These are phyloP conservation scores for Pythium sukuiense DNA, from an alignment of 352 stramenopile genomes.

Conservation along the genomic window DNA sequence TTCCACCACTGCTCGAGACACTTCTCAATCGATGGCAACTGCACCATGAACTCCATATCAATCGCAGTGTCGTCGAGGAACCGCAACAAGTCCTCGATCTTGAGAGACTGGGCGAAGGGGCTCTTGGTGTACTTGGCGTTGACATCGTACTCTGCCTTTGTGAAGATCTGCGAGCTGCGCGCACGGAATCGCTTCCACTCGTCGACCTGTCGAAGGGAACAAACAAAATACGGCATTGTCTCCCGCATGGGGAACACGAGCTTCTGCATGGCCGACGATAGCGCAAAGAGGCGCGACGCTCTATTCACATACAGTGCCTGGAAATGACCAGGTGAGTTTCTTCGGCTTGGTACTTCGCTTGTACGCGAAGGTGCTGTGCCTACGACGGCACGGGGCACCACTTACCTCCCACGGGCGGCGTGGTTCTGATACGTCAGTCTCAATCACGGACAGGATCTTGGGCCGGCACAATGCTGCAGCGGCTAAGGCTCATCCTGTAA, in stretches of 20 bases:
- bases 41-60: constrained; percentile 85
- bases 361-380: neutral
- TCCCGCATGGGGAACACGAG: constrained; percentile 67
- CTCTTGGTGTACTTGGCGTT: constrained; percentile 82
- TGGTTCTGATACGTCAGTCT: neutral
- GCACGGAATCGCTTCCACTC: constrained; percentile 71
- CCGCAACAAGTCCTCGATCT: constrained; percentile 60
- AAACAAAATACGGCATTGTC: constrained; percentile 83
- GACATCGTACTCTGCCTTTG: constrained; percentile 58
- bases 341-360: neutral
- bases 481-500: neutral
- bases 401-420: neutral
- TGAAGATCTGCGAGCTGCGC: constrained; percentile 52
- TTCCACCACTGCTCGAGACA: constrained; percentile 73
- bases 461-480: neutral
- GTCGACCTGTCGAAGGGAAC: constrained; percentile 60
- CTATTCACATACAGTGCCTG: neutral
- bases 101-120: constrained; percentile 56
- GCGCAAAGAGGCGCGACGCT: neutral
- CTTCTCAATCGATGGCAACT: constrained; percentile 81
- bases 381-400: neutral
- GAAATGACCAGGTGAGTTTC: neutral
- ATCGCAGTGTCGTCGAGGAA: constrained; percentile 75
- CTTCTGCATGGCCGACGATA: constrained; percentile 34
- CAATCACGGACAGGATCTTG: neutral